Conservation (phyloP, 495 filamentous ascomycete genomes). For the Aspergillus conjunctus region DNA sequence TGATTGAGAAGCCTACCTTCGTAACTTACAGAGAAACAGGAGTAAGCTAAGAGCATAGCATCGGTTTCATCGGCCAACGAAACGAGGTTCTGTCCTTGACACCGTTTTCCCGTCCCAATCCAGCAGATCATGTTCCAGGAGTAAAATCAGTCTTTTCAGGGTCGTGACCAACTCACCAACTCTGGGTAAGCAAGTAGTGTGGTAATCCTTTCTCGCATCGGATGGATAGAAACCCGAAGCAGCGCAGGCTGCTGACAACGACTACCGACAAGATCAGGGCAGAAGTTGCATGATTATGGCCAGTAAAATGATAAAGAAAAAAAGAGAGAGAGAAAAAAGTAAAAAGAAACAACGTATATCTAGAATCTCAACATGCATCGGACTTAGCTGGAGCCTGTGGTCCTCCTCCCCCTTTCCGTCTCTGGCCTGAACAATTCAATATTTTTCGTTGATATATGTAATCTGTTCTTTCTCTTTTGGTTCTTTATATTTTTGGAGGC, state of each 20-base stretch:
- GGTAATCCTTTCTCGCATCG: neutral
- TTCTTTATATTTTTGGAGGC: neutral
- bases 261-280: neutral
- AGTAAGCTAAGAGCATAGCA: neutral
- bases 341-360: conserved; percentile 27
- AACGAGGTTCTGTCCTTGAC: neutral
- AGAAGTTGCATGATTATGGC: conserved; percentile 6
- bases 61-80: neutral
- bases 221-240: neutral
- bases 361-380: conserved; percentile 43
- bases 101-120: neutral
- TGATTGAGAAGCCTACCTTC: conserved; percentile 4
- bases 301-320: neutral
- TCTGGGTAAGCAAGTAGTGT: neutral
- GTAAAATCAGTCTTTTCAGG: neutral
- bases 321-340: conserved; percentile 11
- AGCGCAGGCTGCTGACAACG: neutral
- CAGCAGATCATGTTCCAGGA: neutral
- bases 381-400: conserved; percentile 48
- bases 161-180: neutral
- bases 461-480: neutral
- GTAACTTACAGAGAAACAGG: neutral
- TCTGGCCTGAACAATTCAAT: neutral
- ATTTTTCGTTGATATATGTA: conserved; percentile 18
- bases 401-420: neutral